Evolutionary conservation across 345 rosid species (phyloP).

Genomic region (Camelina neglecta): DNA sequence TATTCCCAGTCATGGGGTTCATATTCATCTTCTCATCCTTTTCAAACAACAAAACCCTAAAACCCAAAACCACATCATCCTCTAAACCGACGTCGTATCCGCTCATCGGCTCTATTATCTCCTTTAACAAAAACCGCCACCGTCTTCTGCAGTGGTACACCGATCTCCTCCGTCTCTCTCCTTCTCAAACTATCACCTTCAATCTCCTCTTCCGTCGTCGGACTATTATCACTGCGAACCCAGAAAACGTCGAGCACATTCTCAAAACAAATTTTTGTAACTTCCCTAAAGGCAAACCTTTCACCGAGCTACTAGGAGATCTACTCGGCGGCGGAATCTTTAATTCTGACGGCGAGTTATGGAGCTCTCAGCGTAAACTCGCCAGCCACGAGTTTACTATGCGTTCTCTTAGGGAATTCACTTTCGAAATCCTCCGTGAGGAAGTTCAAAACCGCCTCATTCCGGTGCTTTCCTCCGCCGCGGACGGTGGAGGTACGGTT

Average conservation of each 20-base stretch:
- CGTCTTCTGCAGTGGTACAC: constrained; percentile 84
- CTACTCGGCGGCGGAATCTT: constrained; percentile 83
- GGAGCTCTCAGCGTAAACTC: constrained; percentile 69
- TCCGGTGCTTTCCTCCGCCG: constrained; percentile 54
- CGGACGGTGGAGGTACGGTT: constrained; percentile 33
- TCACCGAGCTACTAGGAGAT: constrained; percentile 77
- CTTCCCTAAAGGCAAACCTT: constrained; percentile 87
- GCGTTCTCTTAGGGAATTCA: constrained; percentile 61
- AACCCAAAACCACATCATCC: constrained; percentile 10
- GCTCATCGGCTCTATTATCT: constrained; percentile 64
- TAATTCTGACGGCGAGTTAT: constrained; percentile 76
- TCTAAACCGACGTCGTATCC: constrained; percentile 60
- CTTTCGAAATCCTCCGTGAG: constrained; percentile 51
- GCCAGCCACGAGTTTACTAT: constrained; percentile 83
- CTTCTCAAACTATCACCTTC: constrained; percentile 58
- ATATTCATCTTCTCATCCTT: not conserved
- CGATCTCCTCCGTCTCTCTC: constrained; percentile 60
- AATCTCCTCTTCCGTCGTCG: constrained; percentile 61
- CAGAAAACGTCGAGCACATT: constrained; percentile 68
- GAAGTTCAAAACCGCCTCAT: constrained; percentile 61
- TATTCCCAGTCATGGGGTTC: constrained; percentile 20
- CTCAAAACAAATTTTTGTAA: constrained; percentile 68
- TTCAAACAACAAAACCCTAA: constrained; percentile 24
- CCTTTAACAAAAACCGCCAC: constrained; percentile 64
- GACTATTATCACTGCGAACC: constrained; percentile 70